These are phyloP conservation scores for Collybiopsis confluens DNA, from an alignment of 768 basidiomycete species.

Conservation along the genomic window DNA sequence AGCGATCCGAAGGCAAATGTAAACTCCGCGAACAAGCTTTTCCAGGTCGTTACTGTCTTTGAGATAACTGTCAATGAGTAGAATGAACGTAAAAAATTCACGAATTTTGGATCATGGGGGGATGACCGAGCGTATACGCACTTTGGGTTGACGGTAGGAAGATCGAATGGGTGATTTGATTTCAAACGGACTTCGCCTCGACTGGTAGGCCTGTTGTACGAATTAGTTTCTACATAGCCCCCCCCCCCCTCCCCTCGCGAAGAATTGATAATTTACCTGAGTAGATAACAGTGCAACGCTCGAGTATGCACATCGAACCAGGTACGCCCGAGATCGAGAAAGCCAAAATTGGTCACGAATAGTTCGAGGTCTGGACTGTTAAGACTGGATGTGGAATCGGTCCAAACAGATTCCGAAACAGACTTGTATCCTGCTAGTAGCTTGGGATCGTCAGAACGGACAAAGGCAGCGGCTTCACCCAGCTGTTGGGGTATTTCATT, in stretches of 20 bases:
- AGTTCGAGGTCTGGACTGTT: slow-evolving; percentile 41
- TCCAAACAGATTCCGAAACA: slow-evolving; percentile 16
- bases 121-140: slow-evolving; percentile 12
- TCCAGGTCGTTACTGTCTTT: slow-evolving; percentile 32
- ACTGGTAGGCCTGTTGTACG: slow-evolving; percentile 29
- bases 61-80: slow-evolving; percentile 40
- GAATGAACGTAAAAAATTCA: background rate
- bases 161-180: slow-evolving; percentile 32
- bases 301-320: slow-evolving; percentile 35
- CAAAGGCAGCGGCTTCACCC: slow-evolving; percentile 50
- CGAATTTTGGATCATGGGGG: background rate
- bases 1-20: slow-evolving; percentile 29
- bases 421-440: slow-evolving; percentile 38
- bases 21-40: slow-evolving; percentile 33
- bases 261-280: slow-evolving; percentile 23
- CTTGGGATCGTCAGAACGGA: slow-evolving; percentile 42
- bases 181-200: slow-evolving; percentile 32
- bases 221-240: background rate
- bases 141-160: slow-evolving; percentile 36
- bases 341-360: slow-evolving; percentile 34
- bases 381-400: slow-evolving; percentile 35
- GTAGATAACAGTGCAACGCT: slow-evolving; percentile 31
- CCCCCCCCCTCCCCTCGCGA: too few species aligned
- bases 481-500: slow-evolving; percentile 23
- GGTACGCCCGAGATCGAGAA: slow-evolving; percentile 34